Conservation (phyloP, 140 eudicot species). For the Stevia rebaudiana region DNA sequence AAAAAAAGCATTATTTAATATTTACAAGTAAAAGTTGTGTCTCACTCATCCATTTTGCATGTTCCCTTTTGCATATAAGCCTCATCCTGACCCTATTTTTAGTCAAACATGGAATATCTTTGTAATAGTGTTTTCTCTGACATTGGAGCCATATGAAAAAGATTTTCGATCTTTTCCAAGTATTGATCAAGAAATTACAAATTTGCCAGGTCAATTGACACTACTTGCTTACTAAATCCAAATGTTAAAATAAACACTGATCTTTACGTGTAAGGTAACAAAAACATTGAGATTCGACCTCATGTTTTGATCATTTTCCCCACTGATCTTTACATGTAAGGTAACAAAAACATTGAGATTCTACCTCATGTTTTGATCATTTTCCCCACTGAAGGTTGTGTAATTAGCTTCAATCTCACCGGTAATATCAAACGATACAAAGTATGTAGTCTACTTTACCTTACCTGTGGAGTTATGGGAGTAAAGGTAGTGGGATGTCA, state of each 20-base stretch:
- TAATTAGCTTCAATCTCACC: constrained; percentile 63
- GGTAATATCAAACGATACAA: constrained; percentile 36
- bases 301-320: constrained; percentile 52
- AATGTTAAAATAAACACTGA: constrained; percentile 35
- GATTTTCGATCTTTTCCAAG: neutral
- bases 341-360: constrained; percentile 68
- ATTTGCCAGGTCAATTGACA: constrained; percentile 53
- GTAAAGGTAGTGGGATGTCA: constrained; percentile 78
- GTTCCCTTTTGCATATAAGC: neutral
- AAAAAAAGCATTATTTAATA: too few species aligned
- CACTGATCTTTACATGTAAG: constrained; percentile 46
- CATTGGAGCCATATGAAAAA: constrained; percentile 23
- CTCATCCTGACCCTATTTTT: too few species aligned
- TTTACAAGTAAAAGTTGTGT: too few species aligned
- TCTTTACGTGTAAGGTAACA: constrained; percentile 44
- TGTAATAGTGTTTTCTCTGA: constrained; percentile 27
- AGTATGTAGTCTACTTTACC: constrained; percentile 65
- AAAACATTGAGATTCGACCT: constrained; percentile 81
- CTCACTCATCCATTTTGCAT: too few species aligned
- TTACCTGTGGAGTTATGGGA: constrained; percentile 81
- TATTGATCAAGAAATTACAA: constrained; percentile 5
- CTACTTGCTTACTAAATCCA: constrained; percentile 64
- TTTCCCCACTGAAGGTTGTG: constrained; percentile 68
- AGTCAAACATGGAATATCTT: constrained; percentile 7
- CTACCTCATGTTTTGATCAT: constrained; percentile 57